These are phyloP conservation scores for Gymnopilus dilepis DNA, from an alignment of 768 basidiomycete species.

Conservation along the genomic window DNA sequence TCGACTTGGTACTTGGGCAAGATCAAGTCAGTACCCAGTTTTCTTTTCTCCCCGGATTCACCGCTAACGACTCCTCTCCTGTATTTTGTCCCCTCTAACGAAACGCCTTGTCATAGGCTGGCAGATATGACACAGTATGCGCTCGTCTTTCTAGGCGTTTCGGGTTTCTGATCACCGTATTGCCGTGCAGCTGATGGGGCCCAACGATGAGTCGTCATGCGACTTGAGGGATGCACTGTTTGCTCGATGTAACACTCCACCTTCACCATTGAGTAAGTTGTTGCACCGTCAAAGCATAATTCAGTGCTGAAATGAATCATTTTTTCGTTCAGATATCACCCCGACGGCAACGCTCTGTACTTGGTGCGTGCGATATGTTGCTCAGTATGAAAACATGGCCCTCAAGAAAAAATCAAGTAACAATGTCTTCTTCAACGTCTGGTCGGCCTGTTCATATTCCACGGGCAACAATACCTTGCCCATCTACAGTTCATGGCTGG, in stretches of 20 bases:
- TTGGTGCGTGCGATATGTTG: slow-evolving; percentile 22
- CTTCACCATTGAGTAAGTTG: slow-evolving; percentile 19
- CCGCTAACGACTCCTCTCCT: not conserved
- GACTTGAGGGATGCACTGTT: slow-evolving; percentile 21
- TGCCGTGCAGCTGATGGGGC: slow-evolving; percentile 22
- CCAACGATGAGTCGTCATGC: slow-evolving; percentile 22
- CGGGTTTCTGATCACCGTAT: not conserved
- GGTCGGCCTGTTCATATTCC: slow-evolving; percentile 34
- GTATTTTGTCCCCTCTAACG: not conserved
- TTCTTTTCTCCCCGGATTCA: not conserved
- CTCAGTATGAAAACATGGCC: not conserved
- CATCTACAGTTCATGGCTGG: slow-evolving; percentile 23
- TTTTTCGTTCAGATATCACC: slow-evolving; percentile 7
- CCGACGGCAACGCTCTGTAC: slow-evolving; percentile 28
- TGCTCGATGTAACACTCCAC: slow-evolving; percentile 2
- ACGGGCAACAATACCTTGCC: slow-evolving; percentile 31
- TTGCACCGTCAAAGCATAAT: not conserved
- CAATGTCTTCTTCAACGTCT: slow-evolving; percentile 35
- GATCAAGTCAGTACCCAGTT: slow-evolving; percentile 14
- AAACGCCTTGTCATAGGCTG: slow-evolving; percentile 1
- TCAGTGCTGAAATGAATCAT: not conserved
- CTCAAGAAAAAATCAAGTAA: slow-evolving; percentile 29
- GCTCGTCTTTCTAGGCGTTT: not conserved
- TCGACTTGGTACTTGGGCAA: slow-evolving; percentile 14
- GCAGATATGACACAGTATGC: slow-evolving; percentile 9